A percentile compares a stretch with the other conserved stretches of the same genome.
These are phyloP conservation scores for Coemansia sp. DNA, from an alignment of 192 early-diverging fungal genomes.

Conservation along the genomic window DNA sequence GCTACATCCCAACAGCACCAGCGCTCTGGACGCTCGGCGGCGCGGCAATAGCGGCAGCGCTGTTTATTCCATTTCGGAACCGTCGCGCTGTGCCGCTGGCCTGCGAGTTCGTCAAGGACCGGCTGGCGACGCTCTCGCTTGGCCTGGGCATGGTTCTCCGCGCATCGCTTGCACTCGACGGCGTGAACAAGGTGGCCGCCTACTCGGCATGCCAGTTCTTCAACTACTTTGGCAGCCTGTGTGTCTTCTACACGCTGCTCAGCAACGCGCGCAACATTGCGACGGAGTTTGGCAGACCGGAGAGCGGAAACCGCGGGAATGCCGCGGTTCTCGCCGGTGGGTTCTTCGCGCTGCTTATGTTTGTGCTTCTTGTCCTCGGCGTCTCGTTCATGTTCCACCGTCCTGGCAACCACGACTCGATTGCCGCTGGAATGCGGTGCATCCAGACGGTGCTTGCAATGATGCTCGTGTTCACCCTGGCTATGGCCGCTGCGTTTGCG, in stretches of 20 bases:
- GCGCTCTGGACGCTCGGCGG: conserved; percentile 25
- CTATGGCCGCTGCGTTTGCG: background rate
- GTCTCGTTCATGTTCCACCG: conserved; percentile 4
- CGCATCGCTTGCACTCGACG: background rate
- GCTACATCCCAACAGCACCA: conserved; percentile 13
- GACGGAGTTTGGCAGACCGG: background rate
- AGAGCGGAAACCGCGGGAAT: too few species aligned
- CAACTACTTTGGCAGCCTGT: conserved; percentile 12
- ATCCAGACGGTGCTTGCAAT: conserved; percentile 6
- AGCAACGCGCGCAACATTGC: background rate
- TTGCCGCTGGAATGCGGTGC: background rate
- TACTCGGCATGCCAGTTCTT: conserved; percentile 15
- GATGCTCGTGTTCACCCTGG: background rate
- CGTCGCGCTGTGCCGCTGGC: background rate
- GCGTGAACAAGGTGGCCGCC: background rate
- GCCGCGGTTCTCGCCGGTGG: background rate
- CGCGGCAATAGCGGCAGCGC: conserved; percentile 1
- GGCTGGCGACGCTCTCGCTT: conserved; percentile 7
- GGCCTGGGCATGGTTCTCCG: conserved; percentile 12
- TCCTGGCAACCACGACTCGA: background rate
- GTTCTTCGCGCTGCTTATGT: background rate
- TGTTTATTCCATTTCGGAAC: background rate
- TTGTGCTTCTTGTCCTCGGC: conserved; percentile 7
- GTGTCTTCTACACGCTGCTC: background rate
- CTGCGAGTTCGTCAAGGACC: conserved; percentile 12